These are phyloP conservation scores for Pseudisothecium myosuroides DNA, from an alignment of 225 moss, liverwort and hornwort genomes.

Conservation along the genomic window DNA sequence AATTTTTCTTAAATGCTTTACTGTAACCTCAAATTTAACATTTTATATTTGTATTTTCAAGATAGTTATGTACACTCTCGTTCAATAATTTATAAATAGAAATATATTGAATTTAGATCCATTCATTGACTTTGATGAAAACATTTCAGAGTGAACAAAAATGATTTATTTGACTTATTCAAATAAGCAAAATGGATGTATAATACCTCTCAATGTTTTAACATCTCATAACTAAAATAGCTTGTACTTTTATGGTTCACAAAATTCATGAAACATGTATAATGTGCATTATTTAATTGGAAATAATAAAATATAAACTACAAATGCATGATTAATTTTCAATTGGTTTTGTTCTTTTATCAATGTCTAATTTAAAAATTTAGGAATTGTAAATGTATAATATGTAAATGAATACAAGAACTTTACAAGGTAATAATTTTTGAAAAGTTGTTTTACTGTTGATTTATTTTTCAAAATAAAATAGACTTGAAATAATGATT, in stretches of 20 bases:
- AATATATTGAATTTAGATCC: not conserved
- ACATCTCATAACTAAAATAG: not conserved
- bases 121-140: not conserved
- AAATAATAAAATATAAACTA: no score
- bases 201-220: not conserved
- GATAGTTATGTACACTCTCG: no score
- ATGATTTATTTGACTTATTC: not conserved
- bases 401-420: not conserved
- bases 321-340: not conserved
- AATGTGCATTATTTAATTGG: not conserved
- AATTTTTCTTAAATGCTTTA: not conserved
- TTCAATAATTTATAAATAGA: no score
- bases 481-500: not conserved
- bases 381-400: not conserved
- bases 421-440: not conserved
- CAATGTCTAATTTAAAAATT: not conserved
- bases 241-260: not conserved
- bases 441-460: not conserved
- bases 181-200: not conserved
- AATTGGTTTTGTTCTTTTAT: not conserved
- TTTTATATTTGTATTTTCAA: not conserved
- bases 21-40: not conserved
- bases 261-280: not conserved
- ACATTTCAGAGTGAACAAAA: no score
- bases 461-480: not conserved